phyloP scores from a whole-genome alignment of 2,329 filamentous ascomycete genomes.

The Ceratocystiopsis minuta region DNA sequence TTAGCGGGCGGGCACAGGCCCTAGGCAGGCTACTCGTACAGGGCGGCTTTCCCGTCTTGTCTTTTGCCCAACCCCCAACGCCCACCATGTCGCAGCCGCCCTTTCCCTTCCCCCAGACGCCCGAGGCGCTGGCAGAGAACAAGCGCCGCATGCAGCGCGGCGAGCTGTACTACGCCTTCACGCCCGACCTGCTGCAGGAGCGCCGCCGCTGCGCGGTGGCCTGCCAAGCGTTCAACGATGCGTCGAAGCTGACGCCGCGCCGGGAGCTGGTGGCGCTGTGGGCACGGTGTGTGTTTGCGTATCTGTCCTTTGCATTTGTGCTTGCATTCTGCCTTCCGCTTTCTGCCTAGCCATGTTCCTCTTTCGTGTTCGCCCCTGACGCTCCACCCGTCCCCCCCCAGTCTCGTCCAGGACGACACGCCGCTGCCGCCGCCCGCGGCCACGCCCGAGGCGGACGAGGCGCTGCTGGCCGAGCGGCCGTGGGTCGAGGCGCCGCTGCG shows the following conservation, averaged over 20 bases:
- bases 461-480: slow-evolving; percentile 42
- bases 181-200: slow-evolving; percentile 44
- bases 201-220: slow-evolving; percentile 46
- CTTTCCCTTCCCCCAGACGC: slow-evolving; percentile 3
- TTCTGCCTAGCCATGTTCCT: too few relatives aligned
- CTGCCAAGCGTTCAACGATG: slow-evolving; percentile 40
- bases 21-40: too few relatives aligned
- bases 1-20: too few relatives aligned
- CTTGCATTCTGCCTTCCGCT: too few relatives aligned
- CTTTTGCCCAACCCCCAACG: not conserved
- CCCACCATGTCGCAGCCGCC: not conserved
- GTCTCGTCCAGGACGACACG: slow-evolving; percentile 28
- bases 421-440: slow-evolving; percentile 42
- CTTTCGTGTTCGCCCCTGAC: slow-evolving; percentile 11
- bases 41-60: too few relatives aligned
- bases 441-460: slow-evolving; percentile 45
- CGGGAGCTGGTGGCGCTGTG: slow-evolving; percentile 48
- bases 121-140: slow-evolving; percentile 28
- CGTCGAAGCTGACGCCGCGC: slow-evolving; percentile 35
- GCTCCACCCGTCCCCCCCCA: too few relatives aligned
- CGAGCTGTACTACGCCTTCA: slow-evolving; percentile 59
- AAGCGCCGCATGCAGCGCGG: slow-evolving; percentile 41
- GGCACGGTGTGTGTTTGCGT: slow-evolving; percentile 8
- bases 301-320: too few relatives aligned
- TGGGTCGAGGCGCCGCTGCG: slow-evolving; percentile 54